Evolutionary conservation across 192 early-diverging fungal species (phyloP), one percentile per base, ranked within the genome.

Genomic region (Haplosporangium gracile): DNA sequence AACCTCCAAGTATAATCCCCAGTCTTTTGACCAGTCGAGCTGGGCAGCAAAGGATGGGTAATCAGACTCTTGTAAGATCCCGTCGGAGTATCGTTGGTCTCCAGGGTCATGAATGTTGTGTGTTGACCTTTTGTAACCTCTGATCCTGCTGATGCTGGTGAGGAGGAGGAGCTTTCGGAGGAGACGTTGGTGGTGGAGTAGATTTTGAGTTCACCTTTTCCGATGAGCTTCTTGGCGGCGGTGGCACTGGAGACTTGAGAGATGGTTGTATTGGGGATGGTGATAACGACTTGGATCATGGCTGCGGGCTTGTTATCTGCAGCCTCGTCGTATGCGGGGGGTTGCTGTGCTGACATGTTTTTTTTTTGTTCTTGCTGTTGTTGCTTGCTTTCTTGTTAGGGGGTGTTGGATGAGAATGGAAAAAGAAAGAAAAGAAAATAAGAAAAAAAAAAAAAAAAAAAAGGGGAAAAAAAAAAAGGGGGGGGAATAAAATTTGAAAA

Each of bases 41-140:
- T 76, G 29, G 84, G 84, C 84, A 86, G 81, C 63, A 86, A 34
- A 20, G 84, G 84, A 51, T 86, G 84, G n/a, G 84, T 86, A 29
- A 86, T 81, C 43, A 86, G 45, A 36, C 74, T 77, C 79, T 86
- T 81, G 79, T 32, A 69, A 4, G 83, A 80, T 65, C 77, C 77
- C 70, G 78, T 74, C 5, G 83, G 70, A 3, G 78, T 80, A 16
- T 86, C 84, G 32, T 86, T 78, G 7, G 79, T 86, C 68, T 86
- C 84, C 20, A 86, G 69, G 0, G 79, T 86, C 79, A 86, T 76
- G 42, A 86, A 86, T 0, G 84, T 86, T 0, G 79, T 75, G 5
- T 32, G 60, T 43, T 49, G 74, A 5, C 26, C 51, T 13, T 72
- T 53, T 0, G 20, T 13, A 20, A 36, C 55, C 15, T 38, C 47